Base-by-base conservation (phyloP, 108 stramenopile genomes). In the Seminavis robusta region DNA sequence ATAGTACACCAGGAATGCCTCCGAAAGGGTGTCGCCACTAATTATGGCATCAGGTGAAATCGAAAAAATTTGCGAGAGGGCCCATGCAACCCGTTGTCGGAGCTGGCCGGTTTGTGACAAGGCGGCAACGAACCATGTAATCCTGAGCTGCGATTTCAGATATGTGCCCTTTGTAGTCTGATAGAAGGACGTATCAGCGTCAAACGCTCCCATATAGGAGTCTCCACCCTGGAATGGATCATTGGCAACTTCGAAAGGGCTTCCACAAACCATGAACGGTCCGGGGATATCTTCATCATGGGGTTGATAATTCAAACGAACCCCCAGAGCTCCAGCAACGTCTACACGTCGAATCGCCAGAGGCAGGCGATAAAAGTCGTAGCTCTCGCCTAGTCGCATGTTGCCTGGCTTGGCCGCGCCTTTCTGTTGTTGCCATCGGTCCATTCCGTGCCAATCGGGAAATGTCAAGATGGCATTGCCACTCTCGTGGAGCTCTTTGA, bases 31-130 rank as follows among this genome's bases (percentile, higher is more conserved):
- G 19, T 48, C 11, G 41, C 15, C 34, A 20, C 52, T 30, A 52
- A 15, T 39, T 19, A 62, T 20, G 21, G 24, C 10, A 16, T 39
- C 19, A 13, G 41, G 39, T 20, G 52, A 21, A 17, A 86, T 64
- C 0, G 68, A 68, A 15, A 74, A 23, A 19, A 78, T 63, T 33
- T 77, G 72, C 24, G 59, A 48, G 13, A 81, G 45, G 0, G 70
- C 76, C 73, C 73, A 81, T 6, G 76, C 68, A 6, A 71, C 41
- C 1, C 73, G 50, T 50, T 81, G 80, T 10, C 80, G 45, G 13
- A 81, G 60, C 43, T 77, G 76, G 46, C 78, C 80, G 2, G 58
- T 43, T 1, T 66, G 71, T 6, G 21, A 19, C 24, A 80, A 39
- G 5, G 67, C 67, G 0, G 73, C 21, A 10, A 43, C 40, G 15